phyloP scores from a whole-genome alignment of 139 green algal species.

The Coccomyxa sp. region DNA sequence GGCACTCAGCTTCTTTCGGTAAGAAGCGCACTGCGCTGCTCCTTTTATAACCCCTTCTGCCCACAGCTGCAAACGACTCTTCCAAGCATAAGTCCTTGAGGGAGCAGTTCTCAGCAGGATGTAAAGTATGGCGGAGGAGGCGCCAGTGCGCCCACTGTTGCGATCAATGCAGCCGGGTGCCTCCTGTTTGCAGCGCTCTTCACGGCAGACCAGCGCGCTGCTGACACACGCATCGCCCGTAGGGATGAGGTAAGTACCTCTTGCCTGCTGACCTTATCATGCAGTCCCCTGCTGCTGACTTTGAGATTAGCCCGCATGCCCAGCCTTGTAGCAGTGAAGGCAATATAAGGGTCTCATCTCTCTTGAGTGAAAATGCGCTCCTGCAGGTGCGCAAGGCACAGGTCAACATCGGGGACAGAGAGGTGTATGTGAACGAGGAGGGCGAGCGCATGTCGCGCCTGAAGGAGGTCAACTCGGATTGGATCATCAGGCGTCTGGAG shows the following conservation, averaged over 20 bases:
- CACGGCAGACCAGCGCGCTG: constrained; percentile 24
- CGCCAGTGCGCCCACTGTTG: constrained; percentile 12
- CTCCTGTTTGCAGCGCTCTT: constrained; percentile 34
- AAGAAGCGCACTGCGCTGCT: too few relatives aligned
- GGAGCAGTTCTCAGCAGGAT: background rate
- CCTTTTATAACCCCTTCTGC: background rate
- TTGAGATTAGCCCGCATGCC: background rate
- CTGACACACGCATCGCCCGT: constrained; percentile 27
- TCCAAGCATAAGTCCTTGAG: background rate
- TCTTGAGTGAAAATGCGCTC: background rate
- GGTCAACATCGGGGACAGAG: constrained; percentile 51
- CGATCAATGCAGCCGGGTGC: constrained; percentile 39
- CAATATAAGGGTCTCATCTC: background rate
- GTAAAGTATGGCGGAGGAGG: background rate
- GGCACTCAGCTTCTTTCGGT: background rate
- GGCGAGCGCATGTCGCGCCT: constrained; percentile 59
- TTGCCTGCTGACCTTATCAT: background rate
- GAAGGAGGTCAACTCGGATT: constrained; percentile 63
- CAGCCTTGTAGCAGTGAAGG: background rate
- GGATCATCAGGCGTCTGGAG: constrained; percentile 61
- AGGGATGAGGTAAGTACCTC: constrained; percentile 20
- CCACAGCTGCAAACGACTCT: background rate
- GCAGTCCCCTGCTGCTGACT: background rate
- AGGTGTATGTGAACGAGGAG: constrained; percentile 56
- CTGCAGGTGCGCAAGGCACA: constrained; percentile 38